A percentile compares a stretch with the other conserved stretches of the same genome.
Conservation (phyloP, 768 basidiomycete species). For the Mycena epipterygia region DNA sequence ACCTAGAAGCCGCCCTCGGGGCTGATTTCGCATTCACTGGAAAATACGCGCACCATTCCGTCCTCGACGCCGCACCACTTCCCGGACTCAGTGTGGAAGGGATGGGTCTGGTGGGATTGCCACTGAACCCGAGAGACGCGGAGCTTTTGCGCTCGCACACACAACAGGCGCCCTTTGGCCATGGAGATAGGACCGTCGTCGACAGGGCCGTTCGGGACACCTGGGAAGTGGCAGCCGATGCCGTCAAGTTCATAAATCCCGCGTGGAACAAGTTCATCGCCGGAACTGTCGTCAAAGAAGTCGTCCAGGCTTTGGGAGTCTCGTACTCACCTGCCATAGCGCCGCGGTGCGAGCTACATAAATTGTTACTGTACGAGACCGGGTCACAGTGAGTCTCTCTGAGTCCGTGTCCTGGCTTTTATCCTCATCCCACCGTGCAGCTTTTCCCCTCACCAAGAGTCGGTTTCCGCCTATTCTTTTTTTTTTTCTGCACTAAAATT, state of each 20-base stretch:
- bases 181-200: not conserved
- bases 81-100: constrained; percentile 12
- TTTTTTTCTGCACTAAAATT: not conserved
- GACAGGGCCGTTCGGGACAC: not conserved
- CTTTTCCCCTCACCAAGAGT: constrained; percentile 64
- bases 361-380: constrained; percentile 61
- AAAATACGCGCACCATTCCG: constrained; percentile 21
- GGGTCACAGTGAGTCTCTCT: constrained; percentile 60
- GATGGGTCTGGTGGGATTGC: constrained; percentile 7
- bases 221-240: constrained; percentile 60
- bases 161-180: constrained; percentile 6
- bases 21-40: constrained; percentile 17
- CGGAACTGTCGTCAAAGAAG: constrained; percentile 42
- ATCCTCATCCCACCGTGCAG: constrained; percentile 37
- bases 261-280: constrained; percentile 54
- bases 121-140: constrained; percentile 10
- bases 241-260: constrained; percentile 55
- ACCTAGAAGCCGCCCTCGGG: constrained; percentile 8
- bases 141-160: not conserved
- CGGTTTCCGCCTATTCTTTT: constrained; percentile 30
- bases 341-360: constrained; percentile 58
- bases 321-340: constrained; percentile 35
- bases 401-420: constrained; percentile 1
- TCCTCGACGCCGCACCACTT: not conserved
- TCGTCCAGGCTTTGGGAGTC: constrained; percentile 55